Evolutionary conservation across 2,329 filamentous ascomycete species (phyloP).

Genomic region (Dothidotthia symphoricarpi): DNA sequence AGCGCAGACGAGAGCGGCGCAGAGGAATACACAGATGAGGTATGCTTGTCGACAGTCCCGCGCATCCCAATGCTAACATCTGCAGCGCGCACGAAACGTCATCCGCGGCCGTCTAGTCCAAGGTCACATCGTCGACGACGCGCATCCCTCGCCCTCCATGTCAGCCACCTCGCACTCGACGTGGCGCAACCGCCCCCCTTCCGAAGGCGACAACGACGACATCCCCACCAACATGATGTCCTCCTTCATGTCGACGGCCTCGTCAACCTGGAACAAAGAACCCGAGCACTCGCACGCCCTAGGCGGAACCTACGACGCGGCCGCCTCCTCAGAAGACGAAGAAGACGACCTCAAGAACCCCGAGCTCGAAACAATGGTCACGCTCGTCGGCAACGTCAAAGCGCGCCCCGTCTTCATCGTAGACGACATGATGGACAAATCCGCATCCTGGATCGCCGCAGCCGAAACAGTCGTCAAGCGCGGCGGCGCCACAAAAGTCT

Average conservation of each 20-base stretch:
- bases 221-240: constrained; percentile 85
- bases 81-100: constrained; percentile 73
- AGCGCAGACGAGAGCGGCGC: constrained; percentile 24
- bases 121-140: constrained; percentile 92
- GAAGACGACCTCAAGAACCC: constrained; percentile 82
- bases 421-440: constrained; percentile 99
- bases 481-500: constrained; percentile 87
- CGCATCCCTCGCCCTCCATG: constrained; percentile 75
- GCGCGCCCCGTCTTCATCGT: constrained; percentile 88
- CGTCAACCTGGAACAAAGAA: constrained; percentile 47
- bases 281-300: constrained; percentile 64
- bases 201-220: constrained; percentile 48
- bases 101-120: constrained; percentile 88
- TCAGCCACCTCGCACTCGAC: constrained; percentile 62
- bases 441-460: constrained; percentile 93
- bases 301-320: constrained; percentile 80
- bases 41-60: constrained; percentile 10
- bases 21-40: constrained; percentile 66
- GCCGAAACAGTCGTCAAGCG: constrained; percentile 95
- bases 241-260: constrained; percentile 76
- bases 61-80: constrained; percentile 14
- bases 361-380: constrained; percentile 89
- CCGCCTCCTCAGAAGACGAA: constrained; percentile 84
- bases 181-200: constrained; percentile 45
- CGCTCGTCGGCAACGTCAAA: constrained; percentile 91